phyloP scores from a whole-genome alignment of 2,329 filamentous ascomycete species.

The Fusarium coffeatum region DNA sequence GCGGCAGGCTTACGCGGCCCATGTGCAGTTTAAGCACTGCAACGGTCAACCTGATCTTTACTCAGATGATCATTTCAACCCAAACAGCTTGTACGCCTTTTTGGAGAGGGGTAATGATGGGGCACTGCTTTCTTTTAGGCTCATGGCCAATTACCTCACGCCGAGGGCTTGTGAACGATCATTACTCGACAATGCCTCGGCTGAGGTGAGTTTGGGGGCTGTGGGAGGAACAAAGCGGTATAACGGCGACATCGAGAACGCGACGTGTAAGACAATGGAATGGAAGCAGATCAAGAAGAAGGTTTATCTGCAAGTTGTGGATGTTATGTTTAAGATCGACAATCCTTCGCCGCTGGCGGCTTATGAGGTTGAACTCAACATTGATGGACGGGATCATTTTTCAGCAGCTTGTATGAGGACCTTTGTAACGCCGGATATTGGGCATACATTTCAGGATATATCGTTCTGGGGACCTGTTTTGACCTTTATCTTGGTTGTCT shows the following conservation, averaged over 20 bases:
- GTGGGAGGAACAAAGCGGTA: slow-evolving; percentile 36
- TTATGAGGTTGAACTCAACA: slow-evolving; percentile 30
- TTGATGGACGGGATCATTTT: slow-evolving; percentile 31
- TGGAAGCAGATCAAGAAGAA: not conserved
- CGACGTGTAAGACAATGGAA: slow-evolving; percentile 19
- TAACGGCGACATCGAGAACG: slow-evolving; percentile 27
- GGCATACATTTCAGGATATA: not conserved
- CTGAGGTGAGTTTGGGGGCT: slow-evolving; percentile 25
- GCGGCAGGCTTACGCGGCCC: slow-evolving; percentile 13
- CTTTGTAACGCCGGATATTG: slow-evolving; percentile 38
- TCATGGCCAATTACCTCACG: not conserved
- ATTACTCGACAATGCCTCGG: slow-evolving; percentile 18
- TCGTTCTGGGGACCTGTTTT: slow-evolving; percentile 32
- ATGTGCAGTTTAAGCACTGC: slow-evolving; percentile 36
- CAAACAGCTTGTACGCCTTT: slow-evolving; percentile 1
- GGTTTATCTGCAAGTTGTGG: not conserved
- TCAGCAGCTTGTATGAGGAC: slow-evolving; percentile 24
- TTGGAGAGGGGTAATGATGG: slow-evolving; percentile 10
- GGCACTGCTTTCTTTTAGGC: slow-evolving; percentile 6
- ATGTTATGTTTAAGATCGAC: slow-evolving; percentile 47
- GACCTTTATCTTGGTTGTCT: slow-evolving; percentile 24
- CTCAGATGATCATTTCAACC: slow-evolving; percentile 1
- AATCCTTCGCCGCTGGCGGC: slow-evolving; percentile 31
- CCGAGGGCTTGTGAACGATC: slow-evolving; percentile 8
- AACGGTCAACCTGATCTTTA: not conserved